Conservation (phyloP, 2,329 filamentous ascomycete genomes). For the Cryphonectria japonica region DNA sequence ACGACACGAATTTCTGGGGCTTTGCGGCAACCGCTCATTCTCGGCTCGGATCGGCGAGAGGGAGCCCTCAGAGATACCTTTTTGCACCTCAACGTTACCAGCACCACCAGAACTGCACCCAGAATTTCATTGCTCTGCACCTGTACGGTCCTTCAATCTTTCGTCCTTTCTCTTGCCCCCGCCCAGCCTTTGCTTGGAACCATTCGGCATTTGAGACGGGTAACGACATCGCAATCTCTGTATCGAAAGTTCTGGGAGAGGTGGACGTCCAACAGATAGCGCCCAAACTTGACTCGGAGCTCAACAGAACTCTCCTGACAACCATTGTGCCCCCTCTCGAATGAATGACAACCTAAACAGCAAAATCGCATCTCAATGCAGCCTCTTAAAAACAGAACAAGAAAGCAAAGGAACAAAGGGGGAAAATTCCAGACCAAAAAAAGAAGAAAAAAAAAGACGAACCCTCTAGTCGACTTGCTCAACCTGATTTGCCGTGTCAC, state of each 20-base stretch:
- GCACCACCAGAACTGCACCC: slow-evolving; percentile 26
- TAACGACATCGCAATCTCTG: slow-evolving; percentile 22
- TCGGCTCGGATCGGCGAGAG: slow-evolving; percentile 20
- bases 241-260: slow-evolving; percentile 25
- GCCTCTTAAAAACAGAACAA: slow-evolving; percentile 3
- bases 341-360: slow-evolving; percentile 30
- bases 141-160: slow-evolving; percentile 30
- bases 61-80: slow-evolving; percentile 13
- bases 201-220: slow-evolving; percentile 27
- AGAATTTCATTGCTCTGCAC: slow-evolving; percentile 27
- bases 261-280: slow-evolving; percentile 31
- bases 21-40: slow-evolving; percentile 23
- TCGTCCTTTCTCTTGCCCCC: slow-evolving; percentile 20
- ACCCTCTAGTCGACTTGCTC: slow-evolving; percentile 24
- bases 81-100: slow-evolving; percentile 25
- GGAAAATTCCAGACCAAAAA: not conserved
- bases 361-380: slow-evolving; percentile 21
- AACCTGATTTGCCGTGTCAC: slow-evolving; percentile 28
- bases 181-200: slow-evolving; percentile 26
- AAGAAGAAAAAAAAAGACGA: slow-evolving; percentile 13
- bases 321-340: slow-evolving; percentile 30
- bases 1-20: slow-evolving; percentile 23
- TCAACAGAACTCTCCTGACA: slow-evolving; percentile 31
- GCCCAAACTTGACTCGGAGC: slow-evolving; percentile 31
- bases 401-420: not conserved